Conservation (phyloP, 2,329 filamentous ascomycete species). For the Aspergillus arachidicola region DNA sequence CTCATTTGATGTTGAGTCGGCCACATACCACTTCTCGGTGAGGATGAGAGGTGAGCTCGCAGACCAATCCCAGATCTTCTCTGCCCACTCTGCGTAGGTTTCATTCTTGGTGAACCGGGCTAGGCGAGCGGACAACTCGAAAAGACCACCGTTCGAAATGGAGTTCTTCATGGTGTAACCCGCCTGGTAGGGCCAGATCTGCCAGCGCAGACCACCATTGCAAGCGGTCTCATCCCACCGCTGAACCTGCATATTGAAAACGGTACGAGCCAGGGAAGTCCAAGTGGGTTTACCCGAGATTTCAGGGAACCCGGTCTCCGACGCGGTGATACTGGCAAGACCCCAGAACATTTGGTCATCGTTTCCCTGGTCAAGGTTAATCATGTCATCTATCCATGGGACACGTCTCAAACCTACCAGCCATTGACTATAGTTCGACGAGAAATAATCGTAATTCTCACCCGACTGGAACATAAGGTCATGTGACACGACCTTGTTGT, state of each 20-base stretch:
- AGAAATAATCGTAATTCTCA: conserved; percentile 65
- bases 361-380: conserved; percentile 37
- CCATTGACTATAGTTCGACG: conserved; percentile 35
- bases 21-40: conserved; percentile 23
- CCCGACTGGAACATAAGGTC: conserved; percentile 68
- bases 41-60: conserved; percentile 49
- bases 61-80: conserved; percentile 52
- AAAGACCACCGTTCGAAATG: conserved; percentile 57
- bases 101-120: conserved; percentile 74
- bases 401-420: conserved; percentile 7
- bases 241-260: conserved; percentile 44
- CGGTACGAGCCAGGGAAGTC: conserved; percentile 11
- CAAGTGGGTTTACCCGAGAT: conserved; percentile 7
- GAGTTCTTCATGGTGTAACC: conserved; percentile 62
- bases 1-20: conserved; percentile 14
- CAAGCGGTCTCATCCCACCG: conserved; percentile 9
- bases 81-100: conserved; percentile 74
- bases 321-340: conserved; percentile 73
- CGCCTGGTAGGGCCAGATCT: conserved; percentile 74
- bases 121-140: conserved; percentile 63
- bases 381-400: conserved; percentile 52
- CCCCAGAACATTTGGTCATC: conserved; percentile 68
- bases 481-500: conserved; percentile 68
- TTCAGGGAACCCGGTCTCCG: conserved; percentile 72
- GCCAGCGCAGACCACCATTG: conserved; percentile 13